phyloP scores from a whole-genome alignment of 495 filamentous ascomycete genomes.

The Talaromyces borbonicus region DNA sequence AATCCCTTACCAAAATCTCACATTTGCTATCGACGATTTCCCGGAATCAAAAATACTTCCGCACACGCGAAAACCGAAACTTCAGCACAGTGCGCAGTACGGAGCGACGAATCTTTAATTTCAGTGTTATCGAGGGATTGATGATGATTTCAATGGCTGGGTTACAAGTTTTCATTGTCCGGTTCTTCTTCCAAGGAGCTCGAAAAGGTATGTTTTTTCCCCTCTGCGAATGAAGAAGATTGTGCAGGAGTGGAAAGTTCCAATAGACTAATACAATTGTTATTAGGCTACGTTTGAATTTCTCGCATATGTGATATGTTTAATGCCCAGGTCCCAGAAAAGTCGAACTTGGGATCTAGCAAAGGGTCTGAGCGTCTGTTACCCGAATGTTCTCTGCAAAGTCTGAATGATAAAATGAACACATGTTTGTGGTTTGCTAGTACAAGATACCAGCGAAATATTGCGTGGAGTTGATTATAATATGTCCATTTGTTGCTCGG shows the following conservation, averaged over 20 bases:
- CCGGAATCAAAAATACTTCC: constrained; percentile 98
- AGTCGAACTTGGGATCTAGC: background rate
- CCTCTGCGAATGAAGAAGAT: background rate
- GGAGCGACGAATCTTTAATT: constrained; percentile 91
- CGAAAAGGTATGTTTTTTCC: constrained; percentile 49
- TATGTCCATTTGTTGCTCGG: no score
- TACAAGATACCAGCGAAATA: no score
- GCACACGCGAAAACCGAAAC: constrained; percentile 96
- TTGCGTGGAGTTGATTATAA: no score
- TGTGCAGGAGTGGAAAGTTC: no score
- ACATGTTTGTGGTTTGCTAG: no score
- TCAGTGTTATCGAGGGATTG: constrained; percentile 82
- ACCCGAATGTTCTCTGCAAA: no score
- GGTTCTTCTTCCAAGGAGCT: constrained; percentile 97
- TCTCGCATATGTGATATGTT: constrained; percentile 10
- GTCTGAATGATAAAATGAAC: no score
- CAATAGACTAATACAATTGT: background rate
- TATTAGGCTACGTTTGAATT: constrained; percentile 34
- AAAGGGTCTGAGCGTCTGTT: no score
- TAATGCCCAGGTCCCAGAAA: no score
- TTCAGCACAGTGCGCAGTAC: constrained; percentile 97
- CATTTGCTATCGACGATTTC: constrained; percentile 91
- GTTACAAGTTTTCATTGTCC: constrained; percentile 93
- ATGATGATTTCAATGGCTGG: constrained; percentile 96
- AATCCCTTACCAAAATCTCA: constrained; percentile 92